Evolutionary conservation across 179 eudicot species (phyloP), one percentile per base, ranked within the genome.

Genomic region (Silene vulgaris): DNA sequence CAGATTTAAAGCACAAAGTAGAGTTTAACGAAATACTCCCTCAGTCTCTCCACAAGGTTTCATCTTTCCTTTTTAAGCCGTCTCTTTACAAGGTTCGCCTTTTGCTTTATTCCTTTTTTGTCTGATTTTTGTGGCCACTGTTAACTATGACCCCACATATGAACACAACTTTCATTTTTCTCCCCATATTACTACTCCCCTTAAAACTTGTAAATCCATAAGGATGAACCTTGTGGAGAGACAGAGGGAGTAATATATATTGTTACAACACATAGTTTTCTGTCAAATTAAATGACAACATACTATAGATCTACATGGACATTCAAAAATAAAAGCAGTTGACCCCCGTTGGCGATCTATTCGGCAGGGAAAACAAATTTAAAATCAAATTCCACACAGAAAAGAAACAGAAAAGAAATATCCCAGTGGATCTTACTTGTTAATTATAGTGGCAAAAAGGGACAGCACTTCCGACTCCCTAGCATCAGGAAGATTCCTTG

Each of bases 391-490:
- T 17, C 3, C 69, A 40, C 48, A 8, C 48, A 40, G 2, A 40
- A 40, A 35, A 6, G 40, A 29, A n/a, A 30, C 48, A 40, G 2
- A 40, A 40, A 35, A 6, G 40, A 29, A n/a, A 30, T 23, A 23
- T 40, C 48, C 35, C 35, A 11, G 21, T 16, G 35, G 45, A 28
- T 29, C 88, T 62, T 86, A 96, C 99, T 96, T 96, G 86, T 96
- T 96, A 71, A 96, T 96, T 71, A 93, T 96, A 62, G 98, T 96
- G 35, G 98, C 99, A 84, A 86, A 96, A 35, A 96, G 97, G 8
- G 99, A 91, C 69, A 96, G 83, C 77, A 96, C 99, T 89, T 96
- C 99, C 4, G 99, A 96, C 80, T 96, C 99, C 78, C 99, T 85
- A 35, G 99, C 99, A 89, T 96, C 99, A 70, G 99, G 99, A 74